Base-by-base conservation (phyloP, 2,329 filamentous ascomycete species). In the Stagonosporopsis vannaccii region DNA sequence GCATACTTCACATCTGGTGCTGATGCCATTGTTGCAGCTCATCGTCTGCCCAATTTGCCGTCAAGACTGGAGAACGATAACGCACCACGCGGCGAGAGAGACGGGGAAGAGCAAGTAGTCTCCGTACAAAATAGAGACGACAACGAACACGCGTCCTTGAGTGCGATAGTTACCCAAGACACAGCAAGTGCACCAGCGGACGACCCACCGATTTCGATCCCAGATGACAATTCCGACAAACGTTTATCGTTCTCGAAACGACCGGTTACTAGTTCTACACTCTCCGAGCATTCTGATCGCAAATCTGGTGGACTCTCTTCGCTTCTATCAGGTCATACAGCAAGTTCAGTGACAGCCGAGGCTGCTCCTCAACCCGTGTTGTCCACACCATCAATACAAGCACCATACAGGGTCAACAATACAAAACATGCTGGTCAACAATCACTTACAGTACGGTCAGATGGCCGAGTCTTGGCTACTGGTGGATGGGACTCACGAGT, bases 391-490 rank as follows among this genome's bases (percentile, higher is more conserved):
- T 51, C 60, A 20, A 13, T 49, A 8, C 60, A 83, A 49, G 84
- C 88, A 0, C 68, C 73, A 8, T 56, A 88, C 46, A 90, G 88
- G 67, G 75, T 78, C 0, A 62, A 87, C 40, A 87, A 94, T 65
- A 97, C 94, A 1, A 94, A 90, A 70, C 95, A 98, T 74, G 85
- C 93, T 0, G 95, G 95, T 1, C 94, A 98, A 73, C 95, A 99
- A 75, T 86, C 87, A 11, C 78, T 99, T 6, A 79, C 78, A 3
- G 83, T 97, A 22, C 86, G 95, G 13, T 88, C 87, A 1, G 95
- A 99, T 73, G 90, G 87, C 2, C 89, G 85, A 61, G 83, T 99
- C 4, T 90, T 97, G 62, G 91, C 90, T 3, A 98, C 94, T 0
- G 94, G 91, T 0, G 95, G 95, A 3, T 99, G 95, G 95, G 95